Base-by-base conservation (phyloP, 768 basidiomycete genomes). In the Udeniomyces megalosporus region DNA sequence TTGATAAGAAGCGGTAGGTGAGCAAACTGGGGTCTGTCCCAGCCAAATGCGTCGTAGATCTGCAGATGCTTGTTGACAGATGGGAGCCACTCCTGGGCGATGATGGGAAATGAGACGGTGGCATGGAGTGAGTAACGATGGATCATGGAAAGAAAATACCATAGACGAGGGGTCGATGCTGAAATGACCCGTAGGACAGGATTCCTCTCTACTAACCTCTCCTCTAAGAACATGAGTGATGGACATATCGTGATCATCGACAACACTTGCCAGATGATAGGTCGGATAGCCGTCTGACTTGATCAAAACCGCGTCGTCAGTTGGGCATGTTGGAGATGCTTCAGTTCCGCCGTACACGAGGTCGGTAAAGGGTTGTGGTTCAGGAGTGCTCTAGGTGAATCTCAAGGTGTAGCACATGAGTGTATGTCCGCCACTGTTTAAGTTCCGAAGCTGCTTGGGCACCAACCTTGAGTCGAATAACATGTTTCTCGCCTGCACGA, bases 161-260 rank as follows among this genome's bases (percentile, higher is more conserved):
- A n/a, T n/a, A n/a, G n/a, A 4, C 26, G 26, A 31, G 51, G 38
- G 24, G 8, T n/a, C n/a, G 47, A 48, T 48, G 14, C 47, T 7
- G 47, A n/a, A 15, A 48, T 48, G 14, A 48, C 14, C n/a, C n/a
- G n/a, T 26, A 15, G n/a, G 14, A 7, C 26, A 4, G n/a, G n/a
- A 20, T 22, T 34, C 31, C 20, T 5, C 35, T 6, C 48, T 22
- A 66, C 77, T 31, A 61, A 84, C 91, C 80, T 96, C 92, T 54
- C 95, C 95, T 29, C 95, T 82, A 1, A 97, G 75, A 4, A 97
- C 92, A 74, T 97, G 95, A 0, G 90, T 88, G 26, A 99, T 88
- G 0, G 84, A 84, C 95, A 99, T 99, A 68, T 84, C 82, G 68
- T 90, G 82, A 74, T 99, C 95, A 67, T 99, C 95, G 0, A 93